Conservation (phyloP, 176 grass and related monocot genomes). For the Raddia guianensis region DNA sequence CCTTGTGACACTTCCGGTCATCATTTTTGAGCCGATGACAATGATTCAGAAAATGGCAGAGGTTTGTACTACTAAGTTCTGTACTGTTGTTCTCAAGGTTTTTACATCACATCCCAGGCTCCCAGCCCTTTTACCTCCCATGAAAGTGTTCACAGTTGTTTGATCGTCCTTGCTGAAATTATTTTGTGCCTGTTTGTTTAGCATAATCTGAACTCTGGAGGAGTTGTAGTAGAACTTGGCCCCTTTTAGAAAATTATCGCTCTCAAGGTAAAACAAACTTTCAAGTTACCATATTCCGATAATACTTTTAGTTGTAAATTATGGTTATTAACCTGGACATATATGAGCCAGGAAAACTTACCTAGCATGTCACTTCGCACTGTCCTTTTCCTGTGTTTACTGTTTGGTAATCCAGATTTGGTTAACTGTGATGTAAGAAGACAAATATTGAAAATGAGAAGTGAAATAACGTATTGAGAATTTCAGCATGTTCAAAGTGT, state of each 20-base stretch:
- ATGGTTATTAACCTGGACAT: not conserved
- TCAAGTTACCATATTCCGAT: not conserved
- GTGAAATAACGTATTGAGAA: not conserved
- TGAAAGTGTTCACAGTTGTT: constrained; percentile 24
- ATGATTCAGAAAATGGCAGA: constrained; percentile 96
- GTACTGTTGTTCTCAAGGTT: constrained; percentile 6
- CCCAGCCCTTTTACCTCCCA: not conserved
- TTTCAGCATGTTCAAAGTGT: too few species aligned
- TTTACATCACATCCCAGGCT: not conserved
- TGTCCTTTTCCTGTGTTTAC: not conserved
- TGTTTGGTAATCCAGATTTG: not conserved
- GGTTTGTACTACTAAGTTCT: constrained; percentile 54
- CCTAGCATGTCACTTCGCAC: not conserved
- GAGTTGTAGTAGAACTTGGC: not conserved
- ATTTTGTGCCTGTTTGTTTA: not conserved
- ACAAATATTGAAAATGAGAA: constrained; percentile 28
- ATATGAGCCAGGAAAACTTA: not conserved
- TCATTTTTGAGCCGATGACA: constrained; percentile 98
- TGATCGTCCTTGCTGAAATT: not conserved
- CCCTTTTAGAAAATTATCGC: not conserved
- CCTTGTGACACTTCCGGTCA: constrained; percentile 95
- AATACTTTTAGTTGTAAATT: not conserved
- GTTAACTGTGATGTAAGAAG: not conserved
- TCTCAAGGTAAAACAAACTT: not conserved
- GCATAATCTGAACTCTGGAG: not conserved